Conservation (phyloP, 169 alveolate species). For the Eimeria maxima region DNA sequence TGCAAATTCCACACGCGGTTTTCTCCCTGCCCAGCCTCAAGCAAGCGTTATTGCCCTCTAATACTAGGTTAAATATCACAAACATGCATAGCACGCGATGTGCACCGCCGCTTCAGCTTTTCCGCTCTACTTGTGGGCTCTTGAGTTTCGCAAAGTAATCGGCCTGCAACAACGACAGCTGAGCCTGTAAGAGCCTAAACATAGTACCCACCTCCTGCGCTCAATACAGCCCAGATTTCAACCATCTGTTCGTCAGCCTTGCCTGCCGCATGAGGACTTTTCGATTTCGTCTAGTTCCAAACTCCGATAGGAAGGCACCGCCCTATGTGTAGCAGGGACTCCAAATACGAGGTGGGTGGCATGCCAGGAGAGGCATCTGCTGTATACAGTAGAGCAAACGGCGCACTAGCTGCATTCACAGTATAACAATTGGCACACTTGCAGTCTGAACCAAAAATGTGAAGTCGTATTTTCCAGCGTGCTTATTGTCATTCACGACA, state of each 20-base stretch:
- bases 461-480: not conserved
- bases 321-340: not conserved
- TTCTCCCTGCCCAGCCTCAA: too few relatives aligned
- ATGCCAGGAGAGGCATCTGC: not conserved
- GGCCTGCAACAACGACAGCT: not conserved
- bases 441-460: not conserved
- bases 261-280: not conserved
- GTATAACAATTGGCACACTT: not conserved
- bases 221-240: not conserved
- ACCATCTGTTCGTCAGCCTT: not conserved
- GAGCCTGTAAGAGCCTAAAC: not conserved
- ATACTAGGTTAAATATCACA: too few relatives aligned
- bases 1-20: too few relatives aligned
- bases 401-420: not conserved
- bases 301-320: not conserved
- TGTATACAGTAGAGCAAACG: not conserved
- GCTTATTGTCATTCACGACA: not conserved
- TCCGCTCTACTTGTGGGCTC: too few relatives aligned
- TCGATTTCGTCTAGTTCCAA: not conserved
- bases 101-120: too few relatives aligned
- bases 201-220: not conserved
- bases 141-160: not conserved
- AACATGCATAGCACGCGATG: too few relatives aligned
- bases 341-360: not conserved
- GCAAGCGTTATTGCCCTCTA: too few relatives aligned